phyloP scores from a whole-genome alignment of 495 filamentous ascomycete species.

The Penicillium ucsense region DNA sequence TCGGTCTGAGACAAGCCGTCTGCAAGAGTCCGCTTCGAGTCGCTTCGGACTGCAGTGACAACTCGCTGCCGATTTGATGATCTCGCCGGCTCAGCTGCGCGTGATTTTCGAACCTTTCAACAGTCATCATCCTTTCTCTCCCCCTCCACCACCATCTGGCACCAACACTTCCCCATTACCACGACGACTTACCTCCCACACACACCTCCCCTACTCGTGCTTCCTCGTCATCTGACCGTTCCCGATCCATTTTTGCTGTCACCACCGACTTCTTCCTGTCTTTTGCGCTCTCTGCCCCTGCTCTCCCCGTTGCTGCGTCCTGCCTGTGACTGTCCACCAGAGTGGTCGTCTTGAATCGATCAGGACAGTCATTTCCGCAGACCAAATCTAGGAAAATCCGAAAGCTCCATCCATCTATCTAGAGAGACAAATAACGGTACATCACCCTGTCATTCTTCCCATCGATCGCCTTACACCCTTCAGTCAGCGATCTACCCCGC shows the following conservation, averaged over 20 bases:
- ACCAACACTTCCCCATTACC: too few species aligned
- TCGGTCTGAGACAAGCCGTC: slow-evolving; percentile 8
- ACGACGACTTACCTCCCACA: too few species aligned
- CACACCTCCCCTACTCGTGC: too few species aligned
- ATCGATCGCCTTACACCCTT: slow-evolving; percentile 4
- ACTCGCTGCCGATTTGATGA: background rate
- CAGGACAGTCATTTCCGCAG: too few species aligned
- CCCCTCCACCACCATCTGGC: background rate
- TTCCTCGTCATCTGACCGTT: too few species aligned
- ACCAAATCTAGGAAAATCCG: too few species aligned
- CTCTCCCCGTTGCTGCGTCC: too few species aligned
- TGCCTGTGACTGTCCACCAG: too few species aligned
- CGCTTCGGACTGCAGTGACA: background rate
- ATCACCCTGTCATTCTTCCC: background rate
- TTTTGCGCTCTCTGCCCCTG: background rate
- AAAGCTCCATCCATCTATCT: too few species aligned
- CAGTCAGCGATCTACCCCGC: slow-evolving; percentile 12
- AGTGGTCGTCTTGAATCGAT: too few species aligned
- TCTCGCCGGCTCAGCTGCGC: background rate
- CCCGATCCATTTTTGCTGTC: background rate
- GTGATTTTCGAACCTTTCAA: slow-evolving; percentile 1
- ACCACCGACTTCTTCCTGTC: background rate
- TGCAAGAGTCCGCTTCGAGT: slow-evolving; percentile 18
- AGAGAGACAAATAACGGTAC: too few species aligned
- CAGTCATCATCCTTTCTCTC: background rate